These are phyloP conservation scores for Russula ochroleuca DNA, from an alignment of 768 basidiomycete species.

Conservation along the genomic window DNA sequence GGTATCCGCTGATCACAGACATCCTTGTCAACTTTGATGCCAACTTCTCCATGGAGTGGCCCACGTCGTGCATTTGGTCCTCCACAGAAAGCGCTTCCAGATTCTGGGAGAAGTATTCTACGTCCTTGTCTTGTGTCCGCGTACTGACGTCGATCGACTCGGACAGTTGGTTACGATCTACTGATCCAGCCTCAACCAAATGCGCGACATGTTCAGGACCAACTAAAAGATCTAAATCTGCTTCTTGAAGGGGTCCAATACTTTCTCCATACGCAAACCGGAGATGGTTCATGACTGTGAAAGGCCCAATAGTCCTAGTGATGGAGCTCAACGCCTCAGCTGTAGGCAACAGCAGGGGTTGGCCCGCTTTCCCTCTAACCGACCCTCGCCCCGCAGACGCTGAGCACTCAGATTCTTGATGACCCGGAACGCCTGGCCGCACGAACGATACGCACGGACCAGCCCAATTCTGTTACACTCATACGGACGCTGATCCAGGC, in stretches of 20 bases:
- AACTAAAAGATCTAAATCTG: constrained; percentile 57
- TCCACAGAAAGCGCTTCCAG: constrained; percentile 13
- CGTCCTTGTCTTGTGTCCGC: constrained; percentile 3
- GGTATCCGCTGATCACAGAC: no score
- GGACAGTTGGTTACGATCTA: not conserved
- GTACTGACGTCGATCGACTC: constrained; percentile 1
- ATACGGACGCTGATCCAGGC: no score
- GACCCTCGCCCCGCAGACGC: no score
- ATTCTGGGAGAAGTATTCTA: constrained; percentile 8
- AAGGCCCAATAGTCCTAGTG: constrained; percentile 70
- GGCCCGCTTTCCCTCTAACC: no score
- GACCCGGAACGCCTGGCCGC: no score
- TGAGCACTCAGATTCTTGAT: no score
- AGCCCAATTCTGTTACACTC: no score
- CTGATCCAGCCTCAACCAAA: constrained; percentile 38
- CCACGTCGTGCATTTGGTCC: constrained; percentile 1
- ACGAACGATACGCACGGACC: no score
- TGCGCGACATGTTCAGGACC: constrained; percentile 67
- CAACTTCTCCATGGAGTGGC: constrained; percentile 27
- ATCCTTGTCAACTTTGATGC: no score
- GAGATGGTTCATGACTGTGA: constrained; percentile 71
- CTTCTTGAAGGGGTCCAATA: constrained; percentile 42
- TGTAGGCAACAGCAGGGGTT: no score
- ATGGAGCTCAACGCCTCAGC: constrained; percentile 71
- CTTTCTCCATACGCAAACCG: constrained; percentile 75